Percentiles rank a stretch among this genome's conserved stretches.
phyloP scores from a whole-genome alignment of 345 rosid species.

The Syzygium oleosum region DNA sequence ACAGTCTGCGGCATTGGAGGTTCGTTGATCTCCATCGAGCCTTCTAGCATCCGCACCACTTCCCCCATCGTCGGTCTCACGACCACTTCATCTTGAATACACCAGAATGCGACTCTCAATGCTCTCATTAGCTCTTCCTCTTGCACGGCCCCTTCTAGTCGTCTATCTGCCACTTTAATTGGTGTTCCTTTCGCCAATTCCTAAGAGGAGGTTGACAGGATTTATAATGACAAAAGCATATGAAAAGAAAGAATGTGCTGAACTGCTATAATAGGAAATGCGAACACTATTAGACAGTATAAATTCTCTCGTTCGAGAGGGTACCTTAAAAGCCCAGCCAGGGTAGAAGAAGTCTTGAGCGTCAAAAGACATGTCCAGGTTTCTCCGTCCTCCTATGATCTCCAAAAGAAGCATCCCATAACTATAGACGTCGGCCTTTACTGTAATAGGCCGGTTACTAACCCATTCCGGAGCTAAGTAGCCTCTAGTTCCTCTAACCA shows the following conservation, averaged over 20 bases:
- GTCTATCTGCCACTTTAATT: conserved; percentile 38
- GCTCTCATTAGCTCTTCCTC: conserved; percentile 50
- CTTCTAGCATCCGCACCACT: conserved; percentile 69
- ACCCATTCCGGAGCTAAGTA: conserved; percentile 80
- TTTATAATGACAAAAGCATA: background rate
- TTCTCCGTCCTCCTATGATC: conserved; percentile 68
- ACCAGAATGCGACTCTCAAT: conserved; percentile 64
- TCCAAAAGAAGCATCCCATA: conserved; percentile 77
- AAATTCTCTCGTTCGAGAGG: background rate
- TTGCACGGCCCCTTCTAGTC: conserved; percentile 35
- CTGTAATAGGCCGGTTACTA: conserved; percentile 62
- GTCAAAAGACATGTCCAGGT: conserved; percentile 52
- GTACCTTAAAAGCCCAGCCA: conserved; percentile 84
- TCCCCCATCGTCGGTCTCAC: conserved; percentile 71
- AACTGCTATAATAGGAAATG: background rate
- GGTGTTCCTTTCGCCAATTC: conserved; percentile 40
- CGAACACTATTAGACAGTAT: background rate
- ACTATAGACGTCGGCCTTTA: conserved; percentile 81
- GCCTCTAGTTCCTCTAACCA: conserved; percentile 73
- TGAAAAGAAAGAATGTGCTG: background rate
- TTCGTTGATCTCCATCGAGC: conserved; percentile 30
- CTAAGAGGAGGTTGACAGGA: conserved; percentile 5
- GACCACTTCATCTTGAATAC: conserved; percentile 55
- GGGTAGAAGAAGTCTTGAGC: conserved; percentile 73
- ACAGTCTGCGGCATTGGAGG: conserved; percentile 92